Percentiles rank a stretch among this genome's conserved stretches.
These are phyloP conservation scores for Beauveria scarabaeidicola DNA, from an alignment of 2,329 filamentous ascomycete species.

Conservation along the genomic window DNA sequence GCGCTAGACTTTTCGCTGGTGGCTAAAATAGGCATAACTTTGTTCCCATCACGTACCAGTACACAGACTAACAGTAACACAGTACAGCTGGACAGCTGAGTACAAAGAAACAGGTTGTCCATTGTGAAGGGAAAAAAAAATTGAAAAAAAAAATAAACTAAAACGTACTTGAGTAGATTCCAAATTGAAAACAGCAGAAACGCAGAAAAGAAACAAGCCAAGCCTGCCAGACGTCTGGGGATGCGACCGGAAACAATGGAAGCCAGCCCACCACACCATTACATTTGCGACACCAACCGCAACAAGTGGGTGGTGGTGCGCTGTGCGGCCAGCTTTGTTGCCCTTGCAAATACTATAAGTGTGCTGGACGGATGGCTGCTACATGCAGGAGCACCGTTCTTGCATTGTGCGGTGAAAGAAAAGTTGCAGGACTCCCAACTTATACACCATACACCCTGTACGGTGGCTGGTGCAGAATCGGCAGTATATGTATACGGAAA, in stretches of 20 bases:
- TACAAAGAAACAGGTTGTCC: background rate
- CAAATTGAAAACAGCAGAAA: background rate
- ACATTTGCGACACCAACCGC: background rate
- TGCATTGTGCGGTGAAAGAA: too few species aligned
- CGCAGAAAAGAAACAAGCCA: background rate
- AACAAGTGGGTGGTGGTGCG: background rate
- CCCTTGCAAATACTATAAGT: background rate
- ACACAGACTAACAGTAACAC: too few species aligned
- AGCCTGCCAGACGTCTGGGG: background rate
- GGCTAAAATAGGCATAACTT: background rate
- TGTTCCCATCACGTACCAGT: too few species aligned
- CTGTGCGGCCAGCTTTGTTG: background rate
- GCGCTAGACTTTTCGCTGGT: background rate
- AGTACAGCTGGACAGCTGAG: background rate
- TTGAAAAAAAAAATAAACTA: too few species aligned
- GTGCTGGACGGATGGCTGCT: background rate
- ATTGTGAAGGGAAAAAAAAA: too few species aligned
- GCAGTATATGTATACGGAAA: too few species aligned
- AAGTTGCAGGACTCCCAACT: too few species aligned
- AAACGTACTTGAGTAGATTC: background rate
- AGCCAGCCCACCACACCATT: background rate
- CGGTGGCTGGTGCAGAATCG: too few species aligned
- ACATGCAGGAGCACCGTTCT: background rate
- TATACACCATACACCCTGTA: too few species aligned
- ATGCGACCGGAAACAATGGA: background rate